Conservation (phyloP, 768 basidiomycete species). For the Pleurotus eryngii region DNA sequence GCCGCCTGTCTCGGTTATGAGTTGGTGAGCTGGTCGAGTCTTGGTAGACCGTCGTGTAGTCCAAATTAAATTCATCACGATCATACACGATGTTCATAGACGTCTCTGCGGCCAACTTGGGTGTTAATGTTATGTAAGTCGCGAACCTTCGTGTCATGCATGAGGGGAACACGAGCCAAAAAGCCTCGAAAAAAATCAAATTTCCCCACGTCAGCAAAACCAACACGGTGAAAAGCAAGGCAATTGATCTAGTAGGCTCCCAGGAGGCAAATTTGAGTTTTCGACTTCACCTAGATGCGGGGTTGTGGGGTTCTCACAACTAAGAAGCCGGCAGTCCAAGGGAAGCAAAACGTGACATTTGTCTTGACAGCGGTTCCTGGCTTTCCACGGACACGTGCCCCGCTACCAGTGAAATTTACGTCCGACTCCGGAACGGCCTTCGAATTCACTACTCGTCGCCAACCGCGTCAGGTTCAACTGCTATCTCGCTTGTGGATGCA, state of each 20-base stretch:
- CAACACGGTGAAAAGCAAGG: background rate
- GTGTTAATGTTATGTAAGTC: constrained; percentile 8
- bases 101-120: constrained; percentile 4
- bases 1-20: background rate
- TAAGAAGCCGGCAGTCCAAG: constrained; percentile 4
- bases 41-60: background rate
- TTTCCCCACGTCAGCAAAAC: background rate
- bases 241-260: background rate
- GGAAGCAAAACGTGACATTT: constrained; percentile 2
- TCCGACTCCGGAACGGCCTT: background rate
- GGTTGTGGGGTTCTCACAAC: constrained; percentile 2
- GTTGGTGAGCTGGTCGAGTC: background rate
- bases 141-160: constrained; percentile 5
- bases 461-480: background rate
- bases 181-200: background rate
- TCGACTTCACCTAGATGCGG: background rate
- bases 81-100: constrained; percentile 5
- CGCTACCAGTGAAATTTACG: background rate
- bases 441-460: background rate
- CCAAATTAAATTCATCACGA: constrained; percentile 4
- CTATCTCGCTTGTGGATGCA: constrained; percentile 2
- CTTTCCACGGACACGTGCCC: background rate
- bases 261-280: constrained; percentile 3
- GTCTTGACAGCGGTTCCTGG: constrained; percentile 7
- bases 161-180: background rate